Base-by-base conservation (phyloP, 2,329 filamentous ascomycete species). In the Proliferodiscus dingleyae region DNA sequence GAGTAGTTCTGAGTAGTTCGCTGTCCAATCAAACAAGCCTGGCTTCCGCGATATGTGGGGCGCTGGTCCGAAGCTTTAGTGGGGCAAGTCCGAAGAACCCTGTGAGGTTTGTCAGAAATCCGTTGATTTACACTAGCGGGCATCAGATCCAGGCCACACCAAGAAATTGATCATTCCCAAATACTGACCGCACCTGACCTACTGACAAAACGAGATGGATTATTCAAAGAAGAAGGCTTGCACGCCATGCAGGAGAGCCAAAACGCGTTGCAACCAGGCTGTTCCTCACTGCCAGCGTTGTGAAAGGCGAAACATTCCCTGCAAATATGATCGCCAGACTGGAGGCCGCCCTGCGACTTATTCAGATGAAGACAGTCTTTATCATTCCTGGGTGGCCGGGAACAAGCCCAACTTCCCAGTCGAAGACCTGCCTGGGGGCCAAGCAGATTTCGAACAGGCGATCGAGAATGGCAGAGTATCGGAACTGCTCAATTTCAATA, bases 251-350 rank as follows among this genome's bases (percentile, higher is more conserved):
- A 40, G 51, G 16, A 5, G 15, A 1, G 40, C 51, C 4, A 54
- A 54, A 32, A 49, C 49, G 5, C 37, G 46, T 23, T 54, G 51
- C 34, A 51, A 41, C 45, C 43, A 49, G 33, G 41, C 43, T 18
- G n/a, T 22, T 2, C 51, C 49, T n/a, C 19, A 18, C n/a, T 51
- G 51, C 26, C 24, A 37, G 21, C 43, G 51, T 5, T 54, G 51
- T 29, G 26, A 33, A 10, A 45, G 39, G 9, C 38, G 39, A 15
- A 47, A 42, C 4, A 8, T 54, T 4, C 10, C 34, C 11, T 54
- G 51, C 24, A 47, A 43, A 34, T 52, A 52, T 36, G 49, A 52
- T 24, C 19, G 13, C 18, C 43, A 34, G 29, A 7, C 11, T 23
- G 26, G 34, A 26, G 10, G 3, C 15, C n/a, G 15, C 33, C 34